These are phyloP conservation scores for Wallacemonas sp. DNA, from an alignment of 208 protist genomes.

Conservation along the genomic window DNA sequence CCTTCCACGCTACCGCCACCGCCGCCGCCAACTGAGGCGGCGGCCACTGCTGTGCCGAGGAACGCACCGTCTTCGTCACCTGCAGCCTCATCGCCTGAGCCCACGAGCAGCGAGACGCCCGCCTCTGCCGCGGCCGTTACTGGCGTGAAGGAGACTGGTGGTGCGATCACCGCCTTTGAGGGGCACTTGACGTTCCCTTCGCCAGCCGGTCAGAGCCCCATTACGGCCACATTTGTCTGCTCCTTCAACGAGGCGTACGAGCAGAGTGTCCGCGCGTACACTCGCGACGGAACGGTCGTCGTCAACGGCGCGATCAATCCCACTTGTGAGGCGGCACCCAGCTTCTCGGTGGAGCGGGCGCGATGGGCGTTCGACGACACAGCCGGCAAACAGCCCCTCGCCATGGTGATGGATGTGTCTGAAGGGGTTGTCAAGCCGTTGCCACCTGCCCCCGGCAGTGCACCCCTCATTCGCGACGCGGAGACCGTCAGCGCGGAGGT, in stretches of 20 bases:
- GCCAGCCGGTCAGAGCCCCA: background rate
- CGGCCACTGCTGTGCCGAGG: background rate
- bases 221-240: constrained; percentile 67
- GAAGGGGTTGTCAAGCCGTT: constrained; percentile 11
- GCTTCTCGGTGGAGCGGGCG: constrained; percentile 30
- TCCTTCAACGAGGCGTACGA: constrained; percentile 54
- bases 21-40: background rate
- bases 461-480: too few relatives aligned
- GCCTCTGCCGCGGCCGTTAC: too few relatives aligned
- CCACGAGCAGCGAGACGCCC: too few relatives aligned
- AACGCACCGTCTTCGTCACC: too few relatives aligned
- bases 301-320: constrained; percentile 67
- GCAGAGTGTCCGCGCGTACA: constrained; percentile 53
- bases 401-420: background rate
- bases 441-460: background rate
- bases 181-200: constrained; percentile 28
- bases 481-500: too few relatives aligned
- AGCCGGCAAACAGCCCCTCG: background rate
- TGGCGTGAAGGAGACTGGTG: background rate
- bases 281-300: constrained; percentile 45
- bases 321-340: constrained; percentile 34
- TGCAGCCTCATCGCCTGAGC: too few relatives aligned
- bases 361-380: background rate
- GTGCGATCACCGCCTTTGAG: constrained; percentile 43
- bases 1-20: constrained; percentile 11